A percentile compares a stretch with the other conserved stretches of the same genome.
Conservation (phyloP, 2,329 filamentous ascomycete genomes). For the Rutstroemia sp. region DNA sequence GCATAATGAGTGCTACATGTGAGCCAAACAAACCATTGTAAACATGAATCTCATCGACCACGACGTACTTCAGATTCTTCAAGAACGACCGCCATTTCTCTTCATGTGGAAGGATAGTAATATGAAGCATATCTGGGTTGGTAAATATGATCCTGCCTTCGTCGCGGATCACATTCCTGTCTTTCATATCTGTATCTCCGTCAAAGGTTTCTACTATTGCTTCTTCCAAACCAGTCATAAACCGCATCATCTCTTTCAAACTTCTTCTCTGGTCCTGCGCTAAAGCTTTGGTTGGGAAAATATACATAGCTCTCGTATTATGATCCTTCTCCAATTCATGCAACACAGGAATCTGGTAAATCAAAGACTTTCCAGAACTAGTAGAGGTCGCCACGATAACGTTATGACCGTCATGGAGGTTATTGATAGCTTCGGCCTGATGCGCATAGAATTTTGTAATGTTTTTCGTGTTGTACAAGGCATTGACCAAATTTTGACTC, state of each 20-base stretch:
- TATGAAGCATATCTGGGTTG: constrained; percentile 95
- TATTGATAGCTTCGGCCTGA: constrained; percentile 89
- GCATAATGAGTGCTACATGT: constrained; percentile 92
- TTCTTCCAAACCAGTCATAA: constrained; percentile 69
- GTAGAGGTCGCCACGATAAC: constrained; percentile 94
- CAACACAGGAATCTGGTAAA: constrained; percentile 91
- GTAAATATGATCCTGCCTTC: constrained; percentile 92
- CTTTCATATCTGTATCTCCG: constrained; percentile 80
- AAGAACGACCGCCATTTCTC: constrained; percentile 81
- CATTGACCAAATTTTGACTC: constrained; percentile 90
- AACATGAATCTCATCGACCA: constrained; percentile 87
- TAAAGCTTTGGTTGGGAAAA: constrained; percentile 94
- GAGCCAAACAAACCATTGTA: constrained; percentile 94
- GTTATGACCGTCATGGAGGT: constrained; percentile 70
- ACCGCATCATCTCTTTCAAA: constrained; percentile 74
- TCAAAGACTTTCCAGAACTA: constrained; percentile 94
- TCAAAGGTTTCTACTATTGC: constrained; percentile 88
- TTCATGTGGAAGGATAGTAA: constrained; percentile 89
- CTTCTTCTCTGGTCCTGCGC: constrained; percentile 91
- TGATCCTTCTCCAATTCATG: constrained; percentile 74
- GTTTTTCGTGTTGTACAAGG: constrained; percentile 82
- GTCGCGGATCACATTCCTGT: constrained; percentile 74
- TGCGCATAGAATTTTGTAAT: constrained; percentile 86
- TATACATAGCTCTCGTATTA: constrained; percentile 84
- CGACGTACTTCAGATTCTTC: constrained; percentile 84